Percentiles rank a stretch among this genome's conserved stretches.
Conservation (phyloP, 441 rosid genomes). For the Dalechampia spathulata region DNA sequence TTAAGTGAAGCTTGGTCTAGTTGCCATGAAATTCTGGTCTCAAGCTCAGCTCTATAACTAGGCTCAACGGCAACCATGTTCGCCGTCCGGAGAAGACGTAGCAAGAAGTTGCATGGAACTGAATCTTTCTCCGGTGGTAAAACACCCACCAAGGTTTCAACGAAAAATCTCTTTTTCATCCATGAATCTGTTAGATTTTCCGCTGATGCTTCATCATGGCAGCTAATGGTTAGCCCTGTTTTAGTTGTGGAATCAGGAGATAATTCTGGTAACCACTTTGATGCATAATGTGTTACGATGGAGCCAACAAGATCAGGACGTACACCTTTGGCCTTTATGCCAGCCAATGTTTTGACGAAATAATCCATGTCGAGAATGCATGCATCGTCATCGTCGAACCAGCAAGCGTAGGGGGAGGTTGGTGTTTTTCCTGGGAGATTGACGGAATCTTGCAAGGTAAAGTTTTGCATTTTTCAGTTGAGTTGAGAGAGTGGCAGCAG, state of each 20-base stretch:
- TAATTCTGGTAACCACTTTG: slow-evolving; percentile 83
- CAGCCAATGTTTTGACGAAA: slow-evolving; percentile 63
- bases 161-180: slow-evolving; percentile 70
- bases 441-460: slow-evolving; percentile 28
- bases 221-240: slow-evolving; percentile 14
- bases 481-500: too few species aligned
- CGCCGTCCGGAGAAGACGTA: slow-evolving; percentile 70
- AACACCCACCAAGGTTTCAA: slow-evolving; percentile 69
- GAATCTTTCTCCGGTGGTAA: slow-evolving; percentile 81
- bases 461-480: slow-evolving; percentile 36
- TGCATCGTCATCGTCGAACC: slow-evolving; percentile 71
- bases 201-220: slow-evolving; percentile 24
- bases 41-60: slow-evolving; percentile 49
- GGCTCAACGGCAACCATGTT: slow-evolving; percentile 62
- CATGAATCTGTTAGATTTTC: slow-evolving; percentile 57
- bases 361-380: slow-evolving; percentile 79
- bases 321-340: slow-evolving; percentile 73
- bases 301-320: slow-evolving; percentile 79
- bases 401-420: slow-evolving; percentile 31
- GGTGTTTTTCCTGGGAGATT: slow-evolving; percentile 26
- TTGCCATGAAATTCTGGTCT: slow-evolving; percentile 66
- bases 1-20: slow-evolving; percentile 74
- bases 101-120: slow-evolving; percentile 65
- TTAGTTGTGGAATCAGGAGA: slow-evolving; percentile 14
- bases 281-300: slow-evolving; percentile 72